Evolutionary conservation across 352 stramenopile species (phyloP), one percentile per base, ranked within the genome.

Genomic region (Pythium apleroticum): DNA sequence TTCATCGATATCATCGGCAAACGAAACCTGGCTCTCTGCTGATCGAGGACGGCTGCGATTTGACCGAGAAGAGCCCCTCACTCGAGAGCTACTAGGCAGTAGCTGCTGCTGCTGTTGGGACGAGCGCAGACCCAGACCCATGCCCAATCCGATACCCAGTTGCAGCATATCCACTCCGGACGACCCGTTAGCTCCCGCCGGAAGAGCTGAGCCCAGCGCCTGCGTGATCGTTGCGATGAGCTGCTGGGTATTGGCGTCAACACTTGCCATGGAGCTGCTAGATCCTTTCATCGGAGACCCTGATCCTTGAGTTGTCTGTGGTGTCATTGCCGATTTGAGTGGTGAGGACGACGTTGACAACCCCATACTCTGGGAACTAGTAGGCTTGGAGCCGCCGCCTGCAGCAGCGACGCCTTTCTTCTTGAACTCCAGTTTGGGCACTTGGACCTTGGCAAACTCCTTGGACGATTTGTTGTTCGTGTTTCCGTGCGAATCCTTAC

Each of bases 61-160:
- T 19, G 64, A 70, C 3, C 63, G 56, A 10, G 63, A 65, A 5
- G 63, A 65, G 8, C 35, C 30, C 17, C 27, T 7, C 33, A 43
- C 55, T 6, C 17, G 24, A 52, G 33, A 19, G 39, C 12, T 4
- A 59, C 25, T 27, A 3, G 11, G 54, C 41, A 54, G 4, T 37
- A 4, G 22, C 25, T 62, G 66, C 14, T 61, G 66, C 65, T 90
- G 76, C 8, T 46, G 37, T 15, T 46, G 37, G 37, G 37, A 46
- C 25, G 82, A 75, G 2, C 88, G 76, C 52, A 97, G 75, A 8
- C 89, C 89, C 25, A 98, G 79, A 1, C 93, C 92, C 80, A 98
- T 91, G 1, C 92, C 93, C 27, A 98, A 73, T 41, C 89, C 85
- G 31, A 98, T 87, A 1, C 84, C 82, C 24, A 94, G 74, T 54